Conservation (phyloP, 306 rosid genomes). For the Rosa multiflora region DNA sequence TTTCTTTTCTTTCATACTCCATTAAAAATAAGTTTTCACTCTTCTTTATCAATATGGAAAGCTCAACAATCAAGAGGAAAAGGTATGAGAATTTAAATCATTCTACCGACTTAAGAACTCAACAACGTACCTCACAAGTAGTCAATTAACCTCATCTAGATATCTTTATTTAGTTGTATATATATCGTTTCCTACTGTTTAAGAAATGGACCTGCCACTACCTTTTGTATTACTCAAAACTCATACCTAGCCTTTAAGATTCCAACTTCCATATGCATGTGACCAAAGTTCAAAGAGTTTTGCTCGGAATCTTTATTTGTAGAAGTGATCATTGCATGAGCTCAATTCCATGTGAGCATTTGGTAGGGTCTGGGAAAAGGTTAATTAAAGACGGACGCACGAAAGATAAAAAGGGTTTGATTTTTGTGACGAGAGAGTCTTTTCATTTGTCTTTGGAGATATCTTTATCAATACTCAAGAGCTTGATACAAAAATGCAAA, state of each 20-base stretch:
- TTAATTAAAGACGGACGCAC: conserved; percentile 7
- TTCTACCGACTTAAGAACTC: no score
- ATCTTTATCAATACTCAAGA: background rate
- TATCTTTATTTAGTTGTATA: background rate
- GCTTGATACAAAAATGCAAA: no score
- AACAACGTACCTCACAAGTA: background rate
- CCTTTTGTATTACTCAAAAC: background rate
- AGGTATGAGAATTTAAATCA: background rate
- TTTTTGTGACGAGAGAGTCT: background rate
- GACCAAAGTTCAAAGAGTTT: conserved; percentile 31
- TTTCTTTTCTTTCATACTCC: no score
- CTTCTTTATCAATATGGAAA: background rate
- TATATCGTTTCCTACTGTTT: background rate
- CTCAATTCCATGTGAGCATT: conserved; percentile 48
- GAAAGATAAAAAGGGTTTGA: background rate
- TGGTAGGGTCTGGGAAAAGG: conserved; percentile 15
- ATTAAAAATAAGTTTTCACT: background rate
- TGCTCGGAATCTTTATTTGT: conserved; percentile 14
- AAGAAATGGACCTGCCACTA: background rate
- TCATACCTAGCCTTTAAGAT: conserved; percentile 10
- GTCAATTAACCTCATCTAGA: background rate
- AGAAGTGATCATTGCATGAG: conserved; percentile 48
- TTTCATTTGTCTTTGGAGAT: background rate
- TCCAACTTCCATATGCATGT: conserved; percentile 11
- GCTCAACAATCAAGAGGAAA: background rate